phyloP scores from a whole-genome alignment of 2,329 filamentous ascomycete species.

The Colletotrichum sp. region DNA sequence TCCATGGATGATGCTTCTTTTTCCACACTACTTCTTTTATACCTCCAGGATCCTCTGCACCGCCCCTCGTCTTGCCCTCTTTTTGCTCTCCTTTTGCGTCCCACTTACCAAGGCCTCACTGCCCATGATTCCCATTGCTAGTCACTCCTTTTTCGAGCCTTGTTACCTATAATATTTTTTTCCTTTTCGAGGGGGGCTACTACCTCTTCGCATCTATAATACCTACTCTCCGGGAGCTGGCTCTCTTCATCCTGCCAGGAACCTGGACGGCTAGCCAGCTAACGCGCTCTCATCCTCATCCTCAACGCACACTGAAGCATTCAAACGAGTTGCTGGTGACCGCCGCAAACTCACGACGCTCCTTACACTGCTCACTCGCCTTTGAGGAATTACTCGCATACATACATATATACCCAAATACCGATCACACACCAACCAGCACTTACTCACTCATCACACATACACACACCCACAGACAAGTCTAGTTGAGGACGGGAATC shows the following conservation, averaged over 20 bases:
- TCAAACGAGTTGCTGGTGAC: slow-evolving; percentile 45
- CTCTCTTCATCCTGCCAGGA: slow-evolving; percentile 52
- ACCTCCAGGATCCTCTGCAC: slow-evolving; percentile 53
- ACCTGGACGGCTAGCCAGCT: slow-evolving; percentile 41
- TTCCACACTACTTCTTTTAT: slow-evolving; percentile 54
- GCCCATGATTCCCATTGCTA: slow-evolving; percentile 44
- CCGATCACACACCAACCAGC: neutral
- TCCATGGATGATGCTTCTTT: slow-evolving; percentile 46
- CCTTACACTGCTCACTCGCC: slow-evolving; percentile 34
- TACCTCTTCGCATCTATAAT: slow-evolving; percentile 48
- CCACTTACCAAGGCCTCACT: slow-evolving; percentile 43
- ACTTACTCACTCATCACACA: neutral
- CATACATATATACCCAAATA: neutral
- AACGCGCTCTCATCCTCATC: slow-evolving; percentile 24
- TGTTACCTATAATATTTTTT: slow-evolving; percentile 33
- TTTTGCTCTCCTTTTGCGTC: slow-evolving; percentile 46
- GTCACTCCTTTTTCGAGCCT: slow-evolving; percentile 53
- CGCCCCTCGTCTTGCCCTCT: slow-evolving; percentile 48
- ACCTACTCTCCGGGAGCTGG: slow-evolving; percentile 51
- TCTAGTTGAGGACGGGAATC: slow-evolving; percentile 10
- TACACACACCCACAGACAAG: neutral
- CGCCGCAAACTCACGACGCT: slow-evolving; percentile 45
- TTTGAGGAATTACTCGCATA: slow-evolving; percentile 24
- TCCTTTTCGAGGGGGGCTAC: slow-evolving; percentile 29
- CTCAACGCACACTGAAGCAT: slow-evolving; percentile 29